phyloP scores from a whole-genome alignment of 192 early-diverging fungal species.

The Coemansia sp. region DNA sequence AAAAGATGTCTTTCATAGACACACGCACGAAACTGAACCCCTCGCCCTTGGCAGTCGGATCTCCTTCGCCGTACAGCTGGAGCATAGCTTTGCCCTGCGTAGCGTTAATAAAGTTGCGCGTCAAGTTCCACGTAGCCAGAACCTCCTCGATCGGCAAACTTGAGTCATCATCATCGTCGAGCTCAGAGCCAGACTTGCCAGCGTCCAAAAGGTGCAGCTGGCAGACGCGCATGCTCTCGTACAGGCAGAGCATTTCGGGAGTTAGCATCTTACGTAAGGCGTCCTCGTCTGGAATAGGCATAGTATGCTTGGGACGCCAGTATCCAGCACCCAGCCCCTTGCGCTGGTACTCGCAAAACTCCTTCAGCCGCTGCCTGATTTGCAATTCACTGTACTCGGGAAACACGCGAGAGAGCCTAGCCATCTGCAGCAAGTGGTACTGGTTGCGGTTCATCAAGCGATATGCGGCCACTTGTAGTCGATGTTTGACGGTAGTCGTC shows the following conservation, averaged over 20 bases:
- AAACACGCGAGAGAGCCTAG: constrained; percentile 77
- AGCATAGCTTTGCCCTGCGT: constrained; percentile 94
- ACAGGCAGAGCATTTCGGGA: constrained; percentile 94
- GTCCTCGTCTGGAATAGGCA: constrained; percentile 80
- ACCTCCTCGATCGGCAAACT: constrained; percentile 88
- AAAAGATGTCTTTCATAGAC: constrained; percentile 97
- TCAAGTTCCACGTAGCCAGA: constrained; percentile 94
- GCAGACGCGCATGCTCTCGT: constrained; percentile 92
- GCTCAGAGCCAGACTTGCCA: constrained; percentile 73
- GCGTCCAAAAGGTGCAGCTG: constrained; percentile 90
- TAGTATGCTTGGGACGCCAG: constrained; percentile 83
- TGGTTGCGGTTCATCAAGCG: constrained; percentile 85
- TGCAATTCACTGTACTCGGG: constrained; percentile 85
- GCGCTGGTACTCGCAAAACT: constrained; percentile 93
- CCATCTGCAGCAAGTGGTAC: constrained; percentile 73
- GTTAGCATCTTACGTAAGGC: constrained; percentile 89
- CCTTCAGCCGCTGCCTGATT: constrained; percentile 91
- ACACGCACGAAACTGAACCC: constrained; percentile 98
- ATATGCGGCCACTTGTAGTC: constrained; percentile 88
- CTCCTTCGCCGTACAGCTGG: constrained; percentile 93
- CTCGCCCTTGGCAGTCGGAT: constrained; percentile 93
- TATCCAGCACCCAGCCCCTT: constrained; percentile 85
- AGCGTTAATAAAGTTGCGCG: constrained; percentile 94
- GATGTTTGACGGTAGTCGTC: constrained; percentile 80
- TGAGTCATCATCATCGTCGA: constrained; percentile 69